Base-by-base conservation (phyloP, 208 protist genomes). In the Angomonas ambiguus region DNA sequence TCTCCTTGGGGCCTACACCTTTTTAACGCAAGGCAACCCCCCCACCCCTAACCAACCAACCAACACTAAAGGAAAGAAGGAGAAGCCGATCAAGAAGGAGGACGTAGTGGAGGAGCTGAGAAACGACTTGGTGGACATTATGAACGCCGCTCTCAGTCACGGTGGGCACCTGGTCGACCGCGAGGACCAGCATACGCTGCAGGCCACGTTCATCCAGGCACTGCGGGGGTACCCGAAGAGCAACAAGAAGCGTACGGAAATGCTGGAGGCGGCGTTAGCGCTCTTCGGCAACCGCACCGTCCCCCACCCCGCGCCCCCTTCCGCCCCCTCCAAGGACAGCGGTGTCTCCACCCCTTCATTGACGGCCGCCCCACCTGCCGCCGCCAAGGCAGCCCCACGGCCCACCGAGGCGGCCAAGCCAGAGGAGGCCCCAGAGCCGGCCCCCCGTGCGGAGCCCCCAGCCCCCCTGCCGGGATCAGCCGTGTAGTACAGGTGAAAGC, bases 61-160 rank as follows among this genome's bases (percentile, higher is more conserved):
- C 22, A 51, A 18, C 32, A 61, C 49, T 11, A 48, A 32, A 10
- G 72, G 30, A 16, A 87, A 83, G 64, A 87, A 80, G 30, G 69
- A 65, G 20, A 69, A 73, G 58, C 77, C 66, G 55, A 72, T 27
- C 57, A 80, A 79, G 51, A 88, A 89, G 61, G 86, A 91, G 51
- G 85, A 91, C 62, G 79, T 87, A 22, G 63, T 77, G 4, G 78
- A 87, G 22, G 85, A 88, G 35, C 76, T 95, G 13, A 76, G 74
- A 32, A 87, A 82, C 64, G 88, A 87, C 49, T 83, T 92, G 76
- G 87, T 93, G 1, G 89, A 93, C 55, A 64, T 95, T 22, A 93
- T 93, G 86, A 92, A 91, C 69, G 89, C 89, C 0, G 89, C 89
- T 1, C 85, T 95, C 27, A 92, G 86, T 72, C 83, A 85, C n/a